Evolutionary conservation across 2,329 filamentous ascomycete genomes (phyloP).

Genomic region (Malbranchea zuffiana): DNA sequence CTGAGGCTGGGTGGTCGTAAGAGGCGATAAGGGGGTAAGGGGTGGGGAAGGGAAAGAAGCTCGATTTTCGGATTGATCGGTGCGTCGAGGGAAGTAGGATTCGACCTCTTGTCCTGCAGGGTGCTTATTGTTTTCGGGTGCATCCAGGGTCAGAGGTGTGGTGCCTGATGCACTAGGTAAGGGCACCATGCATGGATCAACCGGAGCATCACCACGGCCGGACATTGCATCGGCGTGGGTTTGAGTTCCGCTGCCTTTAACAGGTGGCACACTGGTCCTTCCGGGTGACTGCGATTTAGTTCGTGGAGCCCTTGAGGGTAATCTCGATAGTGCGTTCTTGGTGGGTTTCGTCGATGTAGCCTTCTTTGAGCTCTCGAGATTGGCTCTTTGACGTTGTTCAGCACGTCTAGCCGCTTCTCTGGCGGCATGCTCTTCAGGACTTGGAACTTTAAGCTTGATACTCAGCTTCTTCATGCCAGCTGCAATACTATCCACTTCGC

Average conservation of each 20-base stretch:
- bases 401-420: conserved; percentile 37
- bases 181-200: conserved; percentile 3
- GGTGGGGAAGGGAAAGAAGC: conserved; percentile 10
- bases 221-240: no score
- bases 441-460: conserved; percentile 49
- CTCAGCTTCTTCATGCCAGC: conserved; percentile 43
- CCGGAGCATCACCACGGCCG: no score
- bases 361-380: background rate
- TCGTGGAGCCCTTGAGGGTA: background rate
- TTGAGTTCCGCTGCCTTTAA: no score
- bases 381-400: conserved; percentile 29
- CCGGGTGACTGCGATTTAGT: no score
- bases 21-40: conserved; percentile 10
- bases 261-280: no score
- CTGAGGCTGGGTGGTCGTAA: conserved; percentile 12
- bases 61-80: background rate
- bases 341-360: background rate
- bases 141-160: background rate
- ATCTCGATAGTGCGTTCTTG: conserved; percentile 4
- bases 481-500: conserved; percentile 35
- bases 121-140: background rate
- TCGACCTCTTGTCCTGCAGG: background rate
- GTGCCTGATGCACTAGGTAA: conserved; percentile 1
- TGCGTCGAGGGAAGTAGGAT: background rate
- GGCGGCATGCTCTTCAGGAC: conserved; percentile 47